phyloP scores from a whole-genome alignment of 345 rosid genomes.

The Alliaria petiolata region DNA sequence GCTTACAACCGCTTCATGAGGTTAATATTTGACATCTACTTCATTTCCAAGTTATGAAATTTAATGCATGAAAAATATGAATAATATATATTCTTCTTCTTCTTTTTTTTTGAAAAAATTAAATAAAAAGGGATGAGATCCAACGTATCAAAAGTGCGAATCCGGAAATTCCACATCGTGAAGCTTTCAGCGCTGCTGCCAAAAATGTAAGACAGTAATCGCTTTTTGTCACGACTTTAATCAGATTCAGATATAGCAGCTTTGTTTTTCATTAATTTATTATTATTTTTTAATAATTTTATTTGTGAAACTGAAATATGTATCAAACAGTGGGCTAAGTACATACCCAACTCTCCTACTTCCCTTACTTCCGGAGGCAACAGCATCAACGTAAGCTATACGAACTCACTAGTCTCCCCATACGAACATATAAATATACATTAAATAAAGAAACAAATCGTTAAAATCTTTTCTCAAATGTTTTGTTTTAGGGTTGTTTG shows the following conservation, averaged over 20 bases:
- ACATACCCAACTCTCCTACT: conserved; percentile 74
- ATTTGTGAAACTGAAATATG: not conserved
- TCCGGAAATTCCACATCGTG: conserved; percentile 95
- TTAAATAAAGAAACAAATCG: not conserved
- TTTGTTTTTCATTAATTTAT: not conserved
- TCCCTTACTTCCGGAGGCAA: conserved; percentile 46
- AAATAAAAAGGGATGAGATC: conserved; percentile 74
- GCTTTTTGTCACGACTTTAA: not conserved
- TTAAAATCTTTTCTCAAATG: not conserved
- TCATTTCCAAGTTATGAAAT: not conserved
- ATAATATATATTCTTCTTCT: not conserved
- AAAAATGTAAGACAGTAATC: conserved; percentile 61
- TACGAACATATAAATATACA: not conserved
- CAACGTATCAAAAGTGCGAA: conserved; percentile 94
- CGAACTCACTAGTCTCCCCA: not conserved
- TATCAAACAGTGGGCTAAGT: conserved; percentile 81
- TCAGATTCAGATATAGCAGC: not conserved
- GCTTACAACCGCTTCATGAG: conserved; percentile 98
- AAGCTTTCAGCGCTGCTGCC: conserved; percentile 96
- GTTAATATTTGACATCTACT: conserved; percentile 29
- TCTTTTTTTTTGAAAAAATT: not conserved
- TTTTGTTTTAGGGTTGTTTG: conserved; percentile 37
- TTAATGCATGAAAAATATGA: not conserved
- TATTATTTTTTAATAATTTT: not conserved
- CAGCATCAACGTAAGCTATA: conserved; percentile 43